A percentile compares a stretch with the other conserved stretches of the same genome.
These are phyloP conservation scores for Flaveria ramosissima DNA, from an alignment of 129 eudicot genomes.

Conservation along the genomic window DNA sequence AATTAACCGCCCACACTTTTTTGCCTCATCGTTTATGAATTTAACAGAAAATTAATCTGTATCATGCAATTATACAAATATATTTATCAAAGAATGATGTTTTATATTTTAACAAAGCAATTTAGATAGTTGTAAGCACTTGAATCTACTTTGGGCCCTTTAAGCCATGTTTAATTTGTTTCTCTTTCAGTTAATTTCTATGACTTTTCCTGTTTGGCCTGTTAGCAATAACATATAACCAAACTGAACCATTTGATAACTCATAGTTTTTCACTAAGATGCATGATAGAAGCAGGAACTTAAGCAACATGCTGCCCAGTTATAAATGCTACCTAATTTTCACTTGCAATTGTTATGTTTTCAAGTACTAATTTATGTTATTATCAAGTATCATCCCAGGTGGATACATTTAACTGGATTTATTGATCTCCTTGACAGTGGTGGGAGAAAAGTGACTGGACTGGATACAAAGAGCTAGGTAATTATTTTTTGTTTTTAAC, in stretches of 20 bases:
- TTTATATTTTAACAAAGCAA: neutral
- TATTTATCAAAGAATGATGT: conserved; percentile 2
- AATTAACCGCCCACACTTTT: neutral
- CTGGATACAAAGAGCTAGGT: conserved; percentile 98
- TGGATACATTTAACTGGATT: conserved; percentile 85
- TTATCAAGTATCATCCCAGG: conserved; percentile 82
- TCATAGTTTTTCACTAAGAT: neutral
- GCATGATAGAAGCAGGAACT: conserved; percentile 8
- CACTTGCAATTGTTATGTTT: neutral
- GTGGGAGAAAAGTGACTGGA: conserved; percentile 99
- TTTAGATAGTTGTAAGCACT: conserved; percentile 9
- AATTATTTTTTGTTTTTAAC: conserved; percentile 9
- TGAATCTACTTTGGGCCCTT: neutral
- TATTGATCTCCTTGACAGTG: conserved; percentile 95
- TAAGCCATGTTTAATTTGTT: neutral
- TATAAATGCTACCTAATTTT: conserved; percentile 6
- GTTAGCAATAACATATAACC: neutral
- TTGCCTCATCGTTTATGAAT: neutral
- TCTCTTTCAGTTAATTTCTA: neutral
- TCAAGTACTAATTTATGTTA: conserved; percentile 24
- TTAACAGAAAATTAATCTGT: neutral
- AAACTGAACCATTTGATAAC: neutral
- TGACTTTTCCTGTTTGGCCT: neutral
- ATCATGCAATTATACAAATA: neutral
- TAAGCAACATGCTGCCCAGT: neutral